Percentiles rank a stretch among this genome's conserved stretches.
Evolutionary conservation across 2,329 filamentous ascomycete genomes (phyloP).

Genomic region (Cordyceps javanica): DNA sequence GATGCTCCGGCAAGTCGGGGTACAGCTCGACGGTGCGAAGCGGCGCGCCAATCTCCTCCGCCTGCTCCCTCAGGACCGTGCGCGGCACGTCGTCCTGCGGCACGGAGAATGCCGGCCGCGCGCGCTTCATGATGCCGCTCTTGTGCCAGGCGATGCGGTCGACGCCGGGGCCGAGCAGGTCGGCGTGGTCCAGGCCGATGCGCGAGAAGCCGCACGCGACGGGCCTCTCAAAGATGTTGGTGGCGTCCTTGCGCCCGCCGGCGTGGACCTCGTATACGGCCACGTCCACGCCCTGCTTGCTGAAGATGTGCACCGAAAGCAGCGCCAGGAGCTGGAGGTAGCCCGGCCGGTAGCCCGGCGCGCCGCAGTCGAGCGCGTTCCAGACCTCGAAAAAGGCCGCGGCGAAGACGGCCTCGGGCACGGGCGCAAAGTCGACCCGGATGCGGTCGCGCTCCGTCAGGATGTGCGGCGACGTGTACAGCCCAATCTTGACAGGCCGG

Average conservation of each 20-base stretch:
- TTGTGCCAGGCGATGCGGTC: conserved; percentile 47
- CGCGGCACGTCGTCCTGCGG: conserved; percentile 24
- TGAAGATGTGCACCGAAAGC: conserved; percentile 38
- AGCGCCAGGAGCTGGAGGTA: conserved; percentile 34
- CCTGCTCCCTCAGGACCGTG: conserved; percentile 29
- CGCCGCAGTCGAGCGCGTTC: conserved; percentile 24
- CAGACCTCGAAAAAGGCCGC: conserved; percentile 40
- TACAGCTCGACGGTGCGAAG: conserved; percentile 21
- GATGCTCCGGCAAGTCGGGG: neutral
- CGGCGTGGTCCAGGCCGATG: conserved; percentile 42
- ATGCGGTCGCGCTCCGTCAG: conserved; percentile 37
- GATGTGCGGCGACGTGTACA: conserved; percentile 45
- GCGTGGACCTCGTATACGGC: conserved; percentile 40
- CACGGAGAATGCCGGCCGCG: conserved; percentile 32
- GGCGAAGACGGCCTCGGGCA: conserved; percentile 33
- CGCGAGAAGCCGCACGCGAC: conserved; percentile 38
- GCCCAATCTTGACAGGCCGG: conserved; percentile 30
- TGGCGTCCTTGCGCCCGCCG: conserved; percentile 42
- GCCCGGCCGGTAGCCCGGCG: conserved; percentile 20
- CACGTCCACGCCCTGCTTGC: conserved; percentile 36
- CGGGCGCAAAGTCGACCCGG: conserved; percentile 31
- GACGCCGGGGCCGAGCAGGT: conserved; percentile 36
- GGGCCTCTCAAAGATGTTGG: conserved; percentile 39
- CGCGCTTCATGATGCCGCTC: conserved; percentile 41
- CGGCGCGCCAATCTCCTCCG: conserved; percentile 26